Base-by-base conservation (phyloP, 2,329 filamentous ascomycete species). In the Tolypocladium guangdongense region DNA sequence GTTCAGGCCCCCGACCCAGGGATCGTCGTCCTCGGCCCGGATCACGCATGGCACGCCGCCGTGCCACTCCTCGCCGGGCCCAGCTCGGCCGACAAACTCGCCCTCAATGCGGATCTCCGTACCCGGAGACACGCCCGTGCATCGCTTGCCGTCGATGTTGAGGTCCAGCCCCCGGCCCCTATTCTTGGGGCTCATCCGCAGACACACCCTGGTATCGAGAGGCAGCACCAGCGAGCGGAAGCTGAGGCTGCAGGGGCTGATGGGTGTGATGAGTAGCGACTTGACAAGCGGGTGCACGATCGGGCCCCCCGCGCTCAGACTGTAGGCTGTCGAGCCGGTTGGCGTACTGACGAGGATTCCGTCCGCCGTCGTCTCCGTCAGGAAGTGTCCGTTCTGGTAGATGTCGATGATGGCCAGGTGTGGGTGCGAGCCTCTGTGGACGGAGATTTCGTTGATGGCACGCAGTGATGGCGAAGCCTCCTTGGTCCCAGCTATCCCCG, bases 1-100 rank as follows among this genome's bases (percentile, higher is more conserved):
- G 65, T 96, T 99, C 64, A 99, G 71, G 0, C 93, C 92, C 1
- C 92, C 92, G 2, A 99, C 92, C 93, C 93, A 99, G 20, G 92
- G 90, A 68, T 97, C 92, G 63, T 96, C 90, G 47, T 85, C 80
- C 57, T 84, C 80, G 2, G 73, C 71, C 47, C 90, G 77, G 64
- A 96, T 93, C 35, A 97, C 88, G 66, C 90, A 95, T 3, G 93
- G 93, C 16, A 97, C 91, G 12, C 92, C 92, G 30, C 91, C 89
- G 35, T 79, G 75, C 87, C 79, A 83, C 49, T 78, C 75, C 50
- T 71, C 68, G 1, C 67, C 68, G 0, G 65, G 66, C 0, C 68
- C 68, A 5, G 63, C 67, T 24, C 66, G 62, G 20, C 78, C 78
- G 49, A 96, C 86, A 57, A 86, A 81, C 68, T 96, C 92, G 27